Percentiles rank a stretch among this genome's conserved stretches.
Evolutionary conservation across 2,329 filamentous ascomycete genomes (phyloP).

Genomic region (Talaromyces marneffei): DNA sequence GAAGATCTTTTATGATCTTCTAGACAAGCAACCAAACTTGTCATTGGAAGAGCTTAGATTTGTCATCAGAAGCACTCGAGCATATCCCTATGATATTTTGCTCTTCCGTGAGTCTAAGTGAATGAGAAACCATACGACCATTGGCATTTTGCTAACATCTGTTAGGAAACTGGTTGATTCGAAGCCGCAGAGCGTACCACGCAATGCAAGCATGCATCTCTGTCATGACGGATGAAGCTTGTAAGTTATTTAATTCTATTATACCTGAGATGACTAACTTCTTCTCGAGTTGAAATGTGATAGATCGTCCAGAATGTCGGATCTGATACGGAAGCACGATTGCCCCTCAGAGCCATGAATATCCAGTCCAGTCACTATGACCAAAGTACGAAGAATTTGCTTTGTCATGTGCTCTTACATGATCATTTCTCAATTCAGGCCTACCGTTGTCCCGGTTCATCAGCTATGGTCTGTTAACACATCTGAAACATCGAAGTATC

Average conservation of each 20-base stretch:
- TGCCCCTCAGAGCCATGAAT: background rate
- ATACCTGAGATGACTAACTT: background rate
- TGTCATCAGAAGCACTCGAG: constrained; percentile 17
- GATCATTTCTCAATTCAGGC: background rate
- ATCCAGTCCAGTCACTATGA: background rate
- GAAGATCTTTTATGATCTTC: constrained; percentile 20
- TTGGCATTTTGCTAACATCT: background rate
- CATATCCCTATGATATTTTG: constrained; percentile 19
- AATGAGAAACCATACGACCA: background rate
- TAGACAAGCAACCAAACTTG: constrained; percentile 19
- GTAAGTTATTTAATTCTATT: background rate
- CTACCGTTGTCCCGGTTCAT: too few relatives aligned
- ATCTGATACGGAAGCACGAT: background rate
- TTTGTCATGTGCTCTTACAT: background rate
- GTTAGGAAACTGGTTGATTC: constrained; percentile 21
- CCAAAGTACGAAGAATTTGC: too few relatives aligned
- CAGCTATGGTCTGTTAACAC: background rate
- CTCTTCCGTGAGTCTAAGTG: constrained; percentile 22
- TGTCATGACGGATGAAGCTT: constrained; percentile 11
- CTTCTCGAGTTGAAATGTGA: background rate
- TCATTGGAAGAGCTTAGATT: constrained; percentile 19
- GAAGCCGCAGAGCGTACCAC: constrained; percentile 19
- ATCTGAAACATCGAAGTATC: background rate
- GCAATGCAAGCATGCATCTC: constrained; percentile 21
- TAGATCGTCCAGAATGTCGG: background rate